Base-by-base conservation (phyloP, 768 basidiomycete genomes). In the Agaricus subrufescens region DNA sequence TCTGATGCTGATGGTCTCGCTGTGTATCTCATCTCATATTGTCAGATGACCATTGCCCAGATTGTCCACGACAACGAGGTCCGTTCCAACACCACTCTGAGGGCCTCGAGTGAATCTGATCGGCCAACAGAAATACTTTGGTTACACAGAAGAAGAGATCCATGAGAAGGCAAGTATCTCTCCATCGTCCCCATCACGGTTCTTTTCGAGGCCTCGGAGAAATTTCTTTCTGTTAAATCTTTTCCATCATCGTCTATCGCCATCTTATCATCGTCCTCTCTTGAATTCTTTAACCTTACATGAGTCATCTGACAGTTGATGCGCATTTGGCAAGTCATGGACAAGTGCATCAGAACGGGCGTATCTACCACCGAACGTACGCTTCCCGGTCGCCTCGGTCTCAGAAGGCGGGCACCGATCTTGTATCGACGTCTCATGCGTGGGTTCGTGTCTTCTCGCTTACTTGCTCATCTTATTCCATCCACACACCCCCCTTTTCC, bases 31-130 rank as follows among this genome's bases (percentile, higher is more conserved):
- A 60, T 58, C 29, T 53, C 43, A 57, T 51, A 15, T 46, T 52
- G 50, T 31, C 63, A 95, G 93, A 81, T 94, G 78, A 93, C 92
- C 3, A 94, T 96, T 61, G 91, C 94, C 9, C 94, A 96, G 71
- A 87, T 94, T 49, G 92, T 96, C 1, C 90, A 91, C 67, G 89
- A 95, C 69, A 97, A 97, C 65, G 94, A 97, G 70, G 80, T 83
- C 37, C 43, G 37, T 26, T 6, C 38, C 37, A 15, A 46, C 9
- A 9, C 39, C 26, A 12, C 15, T 34, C 3, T 30, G 5, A 40
- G 15, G 25, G 14, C 11, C 30, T 44, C 42, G 27, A 50, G 14
- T 50, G 29, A 50, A 29, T 37, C 46, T 47, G 31, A 46, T 44
- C 34, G 14, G 37, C 23, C 23, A 46, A 14, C 51, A 77, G 76